Conservation (phyloP, 371 early-diverging fungal species). For the Mortierella sp. region DNA sequence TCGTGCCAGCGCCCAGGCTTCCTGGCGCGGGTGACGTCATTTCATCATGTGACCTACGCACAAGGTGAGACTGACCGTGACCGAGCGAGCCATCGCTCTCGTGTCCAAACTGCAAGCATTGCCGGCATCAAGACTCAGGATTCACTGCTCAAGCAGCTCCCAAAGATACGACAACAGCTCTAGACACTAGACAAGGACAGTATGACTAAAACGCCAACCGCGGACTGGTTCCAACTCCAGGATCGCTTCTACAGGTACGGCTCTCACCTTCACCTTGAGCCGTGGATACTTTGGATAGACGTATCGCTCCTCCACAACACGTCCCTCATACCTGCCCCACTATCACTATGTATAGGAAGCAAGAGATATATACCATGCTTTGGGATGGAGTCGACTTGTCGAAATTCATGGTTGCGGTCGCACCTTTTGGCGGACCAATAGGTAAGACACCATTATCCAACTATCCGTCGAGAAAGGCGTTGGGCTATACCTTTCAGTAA, state of each 20-base stretch:
- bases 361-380: conserved; percentile 84
- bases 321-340: neutral
- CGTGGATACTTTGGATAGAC: neutral
- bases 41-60: too few relatives aligned
- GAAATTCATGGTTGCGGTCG: conserved; percentile 83
- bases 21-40: too few relatives aligned
- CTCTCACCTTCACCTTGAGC: too few relatives aligned
- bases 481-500: too few relatives aligned
- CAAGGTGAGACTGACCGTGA: too few relatives aligned
- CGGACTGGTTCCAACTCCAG: conserved; percentile 63
- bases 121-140: neutral
- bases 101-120: too few relatives aligned
- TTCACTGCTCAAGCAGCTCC: neutral
- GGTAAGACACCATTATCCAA: conserved; percentile 60
- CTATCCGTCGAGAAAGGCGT: too few relatives aligned
- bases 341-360: conserved; percentile 61
- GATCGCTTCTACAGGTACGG: conserved; percentile 65
- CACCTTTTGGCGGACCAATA: conserved; percentile 93
- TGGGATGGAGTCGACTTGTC: conserved; percentile 90
- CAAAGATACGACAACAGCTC: too few relatives aligned
- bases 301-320: neutral
- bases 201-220: conserved; percentile 43
- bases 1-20: too few relatives aligned
- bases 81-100: too few relatives aligned
- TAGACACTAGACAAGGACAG: too few relatives aligned